Base-by-base conservation (phyloP, 2,329 filamentous ascomycete genomes). In the Lecanosticta acicola region DNA sequence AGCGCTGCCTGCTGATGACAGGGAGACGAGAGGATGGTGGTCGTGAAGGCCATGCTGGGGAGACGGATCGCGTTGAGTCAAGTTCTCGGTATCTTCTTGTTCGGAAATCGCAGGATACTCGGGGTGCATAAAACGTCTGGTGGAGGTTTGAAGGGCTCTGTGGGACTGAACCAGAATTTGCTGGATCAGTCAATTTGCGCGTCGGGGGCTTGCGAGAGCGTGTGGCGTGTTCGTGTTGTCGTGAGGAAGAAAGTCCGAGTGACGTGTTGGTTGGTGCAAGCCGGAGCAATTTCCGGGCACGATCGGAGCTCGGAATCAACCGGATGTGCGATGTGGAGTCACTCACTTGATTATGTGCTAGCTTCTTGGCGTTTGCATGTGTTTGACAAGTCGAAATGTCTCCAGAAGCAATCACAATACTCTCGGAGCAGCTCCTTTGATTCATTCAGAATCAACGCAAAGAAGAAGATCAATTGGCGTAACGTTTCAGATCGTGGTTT, bases 61-160 rank as follows among this genome's bases (percentile, higher is more conserved):
- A 61, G 68, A 51, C 46, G 65, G 50, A 47, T 53, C 38, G 39
- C 55, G 46, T 60, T 66, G 55, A 58, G 64, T 57, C 60, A 63
- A 60, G 58, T 69, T 61, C 60, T 66, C 53, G 56, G 64, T 60
- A 50, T 62, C 61, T 58, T 65, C 67, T 66, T 69, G 69, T 68
- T 71, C 70, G 63, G 65, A 69, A 65, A 68, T 68, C 69, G 72
- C 66, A 62, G 70, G 60, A 59, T 71, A 67, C 76, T 76, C 78
- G 73, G 79, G 66, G 75, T 79, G 79, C 80, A 83, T 83, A 82
- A 76, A 83, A 82, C 65, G 66, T 50, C 62, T 63, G 66, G 62
- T 59, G 57, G 54, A 54, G 55, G 58, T 48, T 54, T 49, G 54
- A 55, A 48, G 53, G 57, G 55, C 57, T 56, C 56, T 59, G 24